Base-by-base conservation (phyloP, 768 basidiomycete species). In the Obba rivulosa region DNA sequence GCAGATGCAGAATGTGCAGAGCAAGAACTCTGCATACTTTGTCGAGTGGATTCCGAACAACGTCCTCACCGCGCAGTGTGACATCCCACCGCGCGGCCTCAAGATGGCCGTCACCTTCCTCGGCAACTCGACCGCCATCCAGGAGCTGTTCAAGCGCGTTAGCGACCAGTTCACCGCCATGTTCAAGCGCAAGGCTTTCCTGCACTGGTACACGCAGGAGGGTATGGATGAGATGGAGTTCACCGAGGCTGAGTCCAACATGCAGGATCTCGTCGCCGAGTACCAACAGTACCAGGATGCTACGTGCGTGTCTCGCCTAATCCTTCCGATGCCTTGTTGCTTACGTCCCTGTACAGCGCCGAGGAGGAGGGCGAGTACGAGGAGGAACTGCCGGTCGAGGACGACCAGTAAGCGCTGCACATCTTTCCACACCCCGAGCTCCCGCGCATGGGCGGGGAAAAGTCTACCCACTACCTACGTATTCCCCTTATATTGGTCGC, bases 1-100 rank as follows among this genome's bases (percentile, higher is more conserved):
- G 65, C 91, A 95, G 63, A 97, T 98, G 92, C 87, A 93, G 70
- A 88, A 85, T 58, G 92, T 98, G 28, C 89, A 94, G 72, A 91
- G 80, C 80, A 96, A 95, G 81, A 96, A 97, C 78, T 88, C 92
- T 28, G 86, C 91, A 4, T 94, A 96, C 78, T 98, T 97, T 61
- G 94, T 97, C 57, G 94, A 99, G 70, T 99, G 96, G 96, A 98
- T 99, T 57, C 96, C 96, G 61, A 96, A 96, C 83, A 98, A 98
- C 62, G 90, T 98, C 51, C 83, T 93, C 61, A 93, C 92, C 34
- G 93, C 96, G 53, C 93, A 97, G 71, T 98, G 95, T 77, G 92
- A 96, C 73, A 95, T 98, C 60, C 81, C 96, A 61, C 94, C 96
- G 44, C 84, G 92, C 52, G 92, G 92, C 34, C 77, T 91, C 60